A percentile compares a stretch with the other conserved stretches of the same genome.
phyloP scores from a whole-genome alignment of 352 stramenopile species.

The Phytophthora syringae region DNA sequence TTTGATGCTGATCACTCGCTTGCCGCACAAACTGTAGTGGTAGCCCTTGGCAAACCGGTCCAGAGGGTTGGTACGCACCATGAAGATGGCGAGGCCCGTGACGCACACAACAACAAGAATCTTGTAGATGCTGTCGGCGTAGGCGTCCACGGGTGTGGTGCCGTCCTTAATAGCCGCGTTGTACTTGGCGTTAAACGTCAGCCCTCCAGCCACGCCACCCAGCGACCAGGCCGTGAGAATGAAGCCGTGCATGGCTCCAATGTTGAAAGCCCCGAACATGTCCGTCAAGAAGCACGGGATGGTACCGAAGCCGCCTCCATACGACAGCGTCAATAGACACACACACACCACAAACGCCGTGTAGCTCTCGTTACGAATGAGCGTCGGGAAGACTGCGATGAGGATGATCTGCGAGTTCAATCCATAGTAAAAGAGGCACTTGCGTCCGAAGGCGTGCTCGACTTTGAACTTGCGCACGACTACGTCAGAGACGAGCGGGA shows the following conservation, averaged over 20 bases:
- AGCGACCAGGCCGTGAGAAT: constrained; percentile 83
- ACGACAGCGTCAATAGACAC: constrained; percentile 75
- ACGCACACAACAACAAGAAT: constrained; percentile 73
- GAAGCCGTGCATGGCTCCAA: constrained; percentile 81
- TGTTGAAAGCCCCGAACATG: constrained; percentile 87
- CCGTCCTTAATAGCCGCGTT: constrained; percentile 42
- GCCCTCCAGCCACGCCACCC: constrained; percentile 67
- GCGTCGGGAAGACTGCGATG: constrained; percentile 57
- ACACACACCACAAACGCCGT: constrained; percentile 55
- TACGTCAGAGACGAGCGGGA: constrained; percentile 54
- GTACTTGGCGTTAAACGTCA: constrained; percentile 75
- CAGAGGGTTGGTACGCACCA: constrained; percentile 74
- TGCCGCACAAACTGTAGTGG: constrained; percentile 70
- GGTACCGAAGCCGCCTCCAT: constrained; percentile 77
- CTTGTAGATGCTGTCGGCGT: constrained; percentile 79
- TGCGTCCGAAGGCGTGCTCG: constrained; percentile 56
- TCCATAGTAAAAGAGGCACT: constrained; percentile 70
- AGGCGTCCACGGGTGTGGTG: constrained; percentile 51
- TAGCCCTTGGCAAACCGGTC: constrained; percentile 79
- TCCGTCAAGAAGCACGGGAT: constrained; percentile 82
- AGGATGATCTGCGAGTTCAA: constrained; percentile 72
- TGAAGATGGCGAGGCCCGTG: constrained; percentile 65
- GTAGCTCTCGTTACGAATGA: constrained; percentile 70
- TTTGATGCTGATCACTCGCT: constrained; percentile 70
- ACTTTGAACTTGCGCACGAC: constrained; percentile 52